Evolutionary conservation across 371 early-diverging fungal species (phyloP).

Genomic region (Haplosporangium sp.): DNA sequence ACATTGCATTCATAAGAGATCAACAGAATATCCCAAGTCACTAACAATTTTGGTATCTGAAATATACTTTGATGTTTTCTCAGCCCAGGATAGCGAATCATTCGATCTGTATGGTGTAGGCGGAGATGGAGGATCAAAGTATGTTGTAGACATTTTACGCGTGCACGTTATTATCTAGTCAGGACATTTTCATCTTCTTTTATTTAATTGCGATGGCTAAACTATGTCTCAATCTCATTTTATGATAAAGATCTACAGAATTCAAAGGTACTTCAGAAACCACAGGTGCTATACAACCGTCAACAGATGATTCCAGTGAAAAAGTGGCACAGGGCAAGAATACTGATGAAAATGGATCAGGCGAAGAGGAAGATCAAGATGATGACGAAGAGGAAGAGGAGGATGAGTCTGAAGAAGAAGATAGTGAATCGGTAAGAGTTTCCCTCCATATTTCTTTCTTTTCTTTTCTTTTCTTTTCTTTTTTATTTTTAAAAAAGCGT

Average conservation of each 20-base stretch:
- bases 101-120: conserved; percentile 53
- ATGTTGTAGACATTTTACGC: conserved; percentile 6
- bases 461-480: not conserved
- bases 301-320: not conserved
- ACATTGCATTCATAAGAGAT: not conserved
- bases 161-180: not conserved
- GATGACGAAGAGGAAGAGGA: conserved; percentile 52
- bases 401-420: conserved; percentile 37
- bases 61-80: not conserved
- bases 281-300: conserved; percentile 16
- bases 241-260: conserved; percentile 29
- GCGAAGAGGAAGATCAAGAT: conserved; percentile 25
- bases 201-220: not conserved
- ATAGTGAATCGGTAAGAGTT: conserved; percentile 45
- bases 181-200: not conserved
- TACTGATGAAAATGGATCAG: conserved; percentile 26
- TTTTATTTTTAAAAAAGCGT: too few species aligned
- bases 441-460: too few species aligned
- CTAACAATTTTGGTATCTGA: not conserved
- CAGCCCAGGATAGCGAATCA: conserved; percentile 44
- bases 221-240: not conserved
- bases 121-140: conserved; percentile 37
- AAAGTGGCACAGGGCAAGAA: not conserved
- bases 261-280: conserved; percentile 31
- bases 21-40: not conserved